Conservation (phyloP, 352 stramenopile genomes). For the Phytophthora hibernalis region DNA sequence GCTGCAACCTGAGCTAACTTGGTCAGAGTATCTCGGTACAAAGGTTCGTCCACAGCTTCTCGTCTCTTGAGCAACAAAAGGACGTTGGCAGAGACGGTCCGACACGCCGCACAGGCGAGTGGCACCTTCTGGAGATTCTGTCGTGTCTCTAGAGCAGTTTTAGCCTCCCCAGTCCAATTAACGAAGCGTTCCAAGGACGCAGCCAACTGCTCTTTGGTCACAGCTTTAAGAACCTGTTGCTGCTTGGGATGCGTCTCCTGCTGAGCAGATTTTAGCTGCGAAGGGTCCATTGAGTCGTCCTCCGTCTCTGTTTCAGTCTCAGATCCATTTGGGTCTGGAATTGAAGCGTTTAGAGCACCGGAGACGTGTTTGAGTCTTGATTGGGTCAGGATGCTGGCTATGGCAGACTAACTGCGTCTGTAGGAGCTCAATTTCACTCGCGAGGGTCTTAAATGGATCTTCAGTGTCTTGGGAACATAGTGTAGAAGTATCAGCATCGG, state of each 20-base stretch:
- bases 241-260: neutral
- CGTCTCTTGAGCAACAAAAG: neutral
- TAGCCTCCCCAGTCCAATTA: neutral
- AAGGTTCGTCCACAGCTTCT: neutral
- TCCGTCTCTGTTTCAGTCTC: slow-evolving; percentile 2
- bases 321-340: neutral
- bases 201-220: neutral
- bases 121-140: too few relatives aligned
- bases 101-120: neutral
- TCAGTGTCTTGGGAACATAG: neutral
- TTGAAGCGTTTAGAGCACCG: neutral
- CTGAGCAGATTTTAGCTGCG: neutral
- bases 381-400: neutral
- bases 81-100: neutral
- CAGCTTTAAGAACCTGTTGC: neutral
- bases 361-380: neutral
- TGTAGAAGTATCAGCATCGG: neutral
- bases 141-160: neutral
- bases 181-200: neutral
- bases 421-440: slow-evolving; percentile 1
- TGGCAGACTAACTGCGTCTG: neutral
- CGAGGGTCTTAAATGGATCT: neutral
- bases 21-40: neutral
- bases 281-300: neutral
- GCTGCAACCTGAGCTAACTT: neutral